Percentiles rank a stretch among this genome's conserved stretches.
phyloP scores from a whole-genome alignment of 2,329 filamentous ascomycete genomes.

The Hypoxylon sp. region DNA sequence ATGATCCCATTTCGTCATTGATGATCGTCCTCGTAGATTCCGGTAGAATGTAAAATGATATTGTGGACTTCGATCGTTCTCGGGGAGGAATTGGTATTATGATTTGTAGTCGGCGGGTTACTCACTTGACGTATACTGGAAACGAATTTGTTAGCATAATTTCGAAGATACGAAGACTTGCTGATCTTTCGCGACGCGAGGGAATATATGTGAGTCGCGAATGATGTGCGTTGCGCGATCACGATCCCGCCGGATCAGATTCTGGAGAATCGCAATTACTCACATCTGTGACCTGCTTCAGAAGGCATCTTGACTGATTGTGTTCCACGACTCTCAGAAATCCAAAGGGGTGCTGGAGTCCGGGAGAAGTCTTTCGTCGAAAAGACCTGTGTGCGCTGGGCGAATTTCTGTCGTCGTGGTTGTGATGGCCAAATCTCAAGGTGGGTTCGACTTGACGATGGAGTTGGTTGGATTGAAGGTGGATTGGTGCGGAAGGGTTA shows the following conservation, averaged over 20 bases:
- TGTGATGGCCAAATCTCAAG: conserved; percentile 50
- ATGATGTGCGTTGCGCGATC: conserved; percentile 25
- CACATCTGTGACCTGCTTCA: conserved; percentile 89
- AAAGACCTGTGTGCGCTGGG: conserved; percentile 59
- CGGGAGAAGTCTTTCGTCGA: conserved; percentile 59
- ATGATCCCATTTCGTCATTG: neutral
- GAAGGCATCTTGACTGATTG: conserved; percentile 83
- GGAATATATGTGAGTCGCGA: conserved; percentile 5
- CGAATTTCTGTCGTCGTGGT: conserved; percentile 57
- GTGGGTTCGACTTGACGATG: conserved; percentile 48
- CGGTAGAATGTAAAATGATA: neutral
- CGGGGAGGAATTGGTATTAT: conserved; percentile 30
- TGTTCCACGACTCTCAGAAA: conserved; percentile 61
- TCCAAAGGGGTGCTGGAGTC: conserved; percentile 56
- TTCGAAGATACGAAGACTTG: neutral
- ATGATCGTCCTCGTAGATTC: conserved; percentile 2
- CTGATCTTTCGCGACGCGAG: neutral
- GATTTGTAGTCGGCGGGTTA: conserved; percentile 52
- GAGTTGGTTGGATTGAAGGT: conserved; percentile 37
- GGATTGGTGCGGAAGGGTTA: conserved; percentile 49
- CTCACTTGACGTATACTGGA: conserved; percentile 91
- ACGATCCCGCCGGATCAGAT: conserved; percentile 32
- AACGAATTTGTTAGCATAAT: conserved; percentile 55
- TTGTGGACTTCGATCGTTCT: conserved; percentile 17
- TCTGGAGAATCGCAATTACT: conserved; percentile 60